phyloP scores from a whole-genome alignment of 2,329 filamentous ascomycete genomes.

The Emericellopsis atlantica region DNA sequence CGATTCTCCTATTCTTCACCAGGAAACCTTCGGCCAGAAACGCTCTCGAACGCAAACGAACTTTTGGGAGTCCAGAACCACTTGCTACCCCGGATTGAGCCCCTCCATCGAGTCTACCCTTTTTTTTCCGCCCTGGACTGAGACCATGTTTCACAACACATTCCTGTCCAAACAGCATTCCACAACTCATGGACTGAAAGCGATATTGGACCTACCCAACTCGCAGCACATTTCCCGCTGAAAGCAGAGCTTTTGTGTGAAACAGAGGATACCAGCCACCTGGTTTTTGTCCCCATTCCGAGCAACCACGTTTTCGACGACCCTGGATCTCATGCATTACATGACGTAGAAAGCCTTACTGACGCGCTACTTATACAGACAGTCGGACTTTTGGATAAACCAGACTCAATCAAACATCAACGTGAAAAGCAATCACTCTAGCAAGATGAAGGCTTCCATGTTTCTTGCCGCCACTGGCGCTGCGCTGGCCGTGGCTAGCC shows the following conservation, averaged over 20 bases:
- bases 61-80: too few species aligned
- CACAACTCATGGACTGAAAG: not conserved
- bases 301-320: too few species aligned
- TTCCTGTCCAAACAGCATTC: not conserved
- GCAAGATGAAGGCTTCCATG: constrained; percentile 37
- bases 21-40: too few species aligned
- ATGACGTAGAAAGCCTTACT: not conserved
- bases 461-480: constrained; percentile 31
- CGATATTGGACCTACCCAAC: too few species aligned
- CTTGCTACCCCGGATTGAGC: too few species aligned
- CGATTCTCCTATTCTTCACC: too few species aligned
- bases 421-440: not conserved
- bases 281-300: too few species aligned
- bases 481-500: constrained; percentile 29
- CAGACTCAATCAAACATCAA: not conserved
- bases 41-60: too few species aligned
- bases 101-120: too few species aligned
- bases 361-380: not conserved
- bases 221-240: too few species aligned
- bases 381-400: not conserved
- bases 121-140: not conserved
- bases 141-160: not conserved
- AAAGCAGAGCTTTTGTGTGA: too few species aligned
- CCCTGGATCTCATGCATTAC: not conserved
- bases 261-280: too few species aligned